Evolutionary conservation across 2,329 filamentous ascomycete genomes (phyloP), one percentile per base, ranked within the genome.

Genomic region (Neurospora sp.): DNA sequence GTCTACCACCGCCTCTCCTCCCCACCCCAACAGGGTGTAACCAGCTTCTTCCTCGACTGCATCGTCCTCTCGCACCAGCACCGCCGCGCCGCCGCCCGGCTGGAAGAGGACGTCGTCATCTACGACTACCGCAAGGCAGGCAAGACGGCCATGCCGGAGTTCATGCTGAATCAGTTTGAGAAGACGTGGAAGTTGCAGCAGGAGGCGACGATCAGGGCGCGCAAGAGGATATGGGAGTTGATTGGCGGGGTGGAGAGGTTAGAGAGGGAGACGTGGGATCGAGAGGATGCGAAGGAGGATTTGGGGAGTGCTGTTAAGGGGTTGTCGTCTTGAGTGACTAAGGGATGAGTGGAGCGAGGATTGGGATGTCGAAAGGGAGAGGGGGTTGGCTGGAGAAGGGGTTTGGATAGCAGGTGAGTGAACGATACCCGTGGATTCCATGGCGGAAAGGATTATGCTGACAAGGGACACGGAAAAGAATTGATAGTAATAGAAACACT

Each of bases 1-100:
- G 92, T 96, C 23, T 91, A 95, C 75, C 93, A 97, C 81, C 94
- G 91, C 78, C 85, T 97, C 13, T 81, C 84, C 2, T 78, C 80
- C 33, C 90, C 89, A 2, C 79, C 80, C 0, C 76, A 81, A 19
- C 78, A 80, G 67, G 77, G 78, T 62, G 82, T 81, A 6, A 84
- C 85, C 71, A 85, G 86, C 23, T 86, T 95, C 72, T 78, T 86
- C 69, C 78, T 89, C 70, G 85, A 89, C 74, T 86, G 84, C 67
- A 78, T 88, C n/a, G 84, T 97, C 67, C 78, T 97, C 17, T 96
- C 93, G 0, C 92, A 97, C 78, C 82, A 84, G 46, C 89, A 92
- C 75, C 89, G 90, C 76, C 85, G 93, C 23, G 83, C 88, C 15
- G 91, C 92, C 9, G 93, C 93, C 3, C 83, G 90, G 62, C 91